A percentile compares a stretch with the other conserved stretches of the same genome.
Conservation (phyloP, 2,329 filamentous ascomycete genomes). For the Hymenoscyphus fructigenus region DNA sequence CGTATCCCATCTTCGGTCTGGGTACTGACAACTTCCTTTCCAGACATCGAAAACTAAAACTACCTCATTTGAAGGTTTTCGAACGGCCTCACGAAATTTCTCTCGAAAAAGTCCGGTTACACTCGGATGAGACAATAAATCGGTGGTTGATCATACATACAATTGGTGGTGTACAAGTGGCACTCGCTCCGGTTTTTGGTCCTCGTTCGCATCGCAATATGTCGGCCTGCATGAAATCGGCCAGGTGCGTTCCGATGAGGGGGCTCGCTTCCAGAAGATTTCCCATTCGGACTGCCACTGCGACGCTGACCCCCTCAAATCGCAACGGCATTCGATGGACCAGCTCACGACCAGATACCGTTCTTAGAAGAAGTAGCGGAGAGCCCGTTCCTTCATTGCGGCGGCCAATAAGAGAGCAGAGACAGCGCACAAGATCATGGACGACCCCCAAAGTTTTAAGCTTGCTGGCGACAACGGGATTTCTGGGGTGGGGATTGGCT, state of each 20-base stretch:
- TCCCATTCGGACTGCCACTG: background rate
- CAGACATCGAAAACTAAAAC: background rate
- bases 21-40: background rate
- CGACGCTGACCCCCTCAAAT: slow-evolving; percentile 3
- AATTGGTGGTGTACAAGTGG: background rate
- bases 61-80: background rate
- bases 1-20: background rate
- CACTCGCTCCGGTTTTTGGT: background rate
- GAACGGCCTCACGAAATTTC: background rate
- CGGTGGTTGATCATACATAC: background rate
- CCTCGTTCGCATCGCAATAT: slow-evolving; percentile 8
- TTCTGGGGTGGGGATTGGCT: slow-evolving; percentile 22
- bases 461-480: slow-evolving; percentile 26
- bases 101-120: background rate
- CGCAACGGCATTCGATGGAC: background rate
- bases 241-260: slow-evolving; percentile 15
- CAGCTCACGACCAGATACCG: background rate
- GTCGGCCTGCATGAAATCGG: slow-evolving; percentile 24
- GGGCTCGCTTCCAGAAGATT: slow-evolving; percentile 20
- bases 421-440: background rate
- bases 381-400: background rate
- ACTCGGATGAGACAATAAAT: background rate
- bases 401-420: background rate
- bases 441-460: slow-evolving; percentile 21
- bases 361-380: background rate